phyloP scores from a whole-genome alignment of 2,329 filamentous ascomycete genomes.

The Chalaropsis ovoidea region DNA sequence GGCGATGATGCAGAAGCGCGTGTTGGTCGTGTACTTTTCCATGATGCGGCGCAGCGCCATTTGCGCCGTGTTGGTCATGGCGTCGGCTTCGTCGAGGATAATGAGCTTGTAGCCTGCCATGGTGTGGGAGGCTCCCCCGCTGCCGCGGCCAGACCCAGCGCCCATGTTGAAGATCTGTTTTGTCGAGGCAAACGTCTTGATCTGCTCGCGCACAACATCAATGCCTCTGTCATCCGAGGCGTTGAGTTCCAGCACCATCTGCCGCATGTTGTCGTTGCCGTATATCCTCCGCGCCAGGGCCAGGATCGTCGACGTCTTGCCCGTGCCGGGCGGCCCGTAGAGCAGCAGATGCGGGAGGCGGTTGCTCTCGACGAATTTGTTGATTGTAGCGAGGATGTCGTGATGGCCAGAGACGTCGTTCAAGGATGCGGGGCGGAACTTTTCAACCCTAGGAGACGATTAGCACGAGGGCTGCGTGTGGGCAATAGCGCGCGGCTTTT shows the following conservation, averaged over 20 bases:
- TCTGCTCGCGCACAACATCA: slow-evolving; percentile 95
- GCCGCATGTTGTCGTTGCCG: slow-evolving; percentile 79
- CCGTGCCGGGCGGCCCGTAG: slow-evolving; percentile 91
- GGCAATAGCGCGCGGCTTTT: neutral
- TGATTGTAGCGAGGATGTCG: slow-evolving; percentile 94
- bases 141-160: slow-evolving; percentile 39
- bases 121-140: slow-evolving; percentile 36
- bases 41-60: slow-evolving; percentile 96
- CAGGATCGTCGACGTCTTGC: slow-evolving; percentile 93
- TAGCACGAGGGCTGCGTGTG: slow-evolving; percentile 2
- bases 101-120: slow-evolving; percentile 81
- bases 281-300: slow-evolving; percentile 91
- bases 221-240: slow-evolving; percentile 96
- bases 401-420: slow-evolving; percentile 93
- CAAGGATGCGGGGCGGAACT: slow-evolving; percentile 82
- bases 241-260: slow-evolving; percentile 97
- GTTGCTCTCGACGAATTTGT: slow-evolving; percentile 93
- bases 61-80: slow-evolving; percentile 97
- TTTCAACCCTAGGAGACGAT: slow-evolving; percentile 65
- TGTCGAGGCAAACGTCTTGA: slow-evolving; percentile 97
- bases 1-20: slow-evolving; percentile 93
- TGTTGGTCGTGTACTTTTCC: slow-evolving; percentile 98
- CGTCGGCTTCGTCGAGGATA: slow-evolving; percentile 96
- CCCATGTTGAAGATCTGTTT: slow-evolving; percentile 83
- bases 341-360: slow-evolving; percentile 89